phyloP scores from a whole-genome alignment of 306 rosid genomes.

The Quercus berberidifolia region DNA sequence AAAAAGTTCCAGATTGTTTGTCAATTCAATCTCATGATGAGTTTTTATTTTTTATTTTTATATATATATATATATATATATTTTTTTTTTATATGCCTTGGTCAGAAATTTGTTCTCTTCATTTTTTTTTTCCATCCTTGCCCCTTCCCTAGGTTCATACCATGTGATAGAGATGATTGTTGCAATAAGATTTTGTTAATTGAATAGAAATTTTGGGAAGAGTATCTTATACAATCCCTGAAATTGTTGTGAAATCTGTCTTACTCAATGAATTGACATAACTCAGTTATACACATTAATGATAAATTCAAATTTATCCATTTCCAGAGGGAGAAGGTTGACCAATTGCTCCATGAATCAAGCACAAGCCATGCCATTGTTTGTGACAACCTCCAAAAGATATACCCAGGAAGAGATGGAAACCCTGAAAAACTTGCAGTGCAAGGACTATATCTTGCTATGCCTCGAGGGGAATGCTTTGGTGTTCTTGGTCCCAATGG shows the following conservation, averaged over 20 bases:
- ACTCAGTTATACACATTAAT: not conserved
- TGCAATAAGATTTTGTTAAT: too few relatives aligned
- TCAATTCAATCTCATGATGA: too few relatives aligned
- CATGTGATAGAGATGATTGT: too few relatives aligned
- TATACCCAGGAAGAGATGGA: constrained; percentile 78
- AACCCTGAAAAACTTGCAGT: constrained; percentile 80
- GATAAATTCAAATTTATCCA: not conserved
- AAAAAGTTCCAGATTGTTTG: too few relatives aligned
- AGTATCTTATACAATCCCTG: not conserved
- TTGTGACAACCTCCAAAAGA: constrained; percentile 65
- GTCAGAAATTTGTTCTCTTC: too few relatives aligned
- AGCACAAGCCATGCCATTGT: constrained; percentile 50
- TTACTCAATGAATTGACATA: not conserved
- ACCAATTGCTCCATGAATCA: constrained; percentile 56
- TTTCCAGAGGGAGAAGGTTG: constrained; percentile 69
- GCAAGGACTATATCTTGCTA: constrained; percentile 77
- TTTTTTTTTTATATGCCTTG: too few relatives aligned
- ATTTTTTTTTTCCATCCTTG: too few relatives aligned
- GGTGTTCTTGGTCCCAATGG: constrained; percentile 96
- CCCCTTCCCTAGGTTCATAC: too few relatives aligned
- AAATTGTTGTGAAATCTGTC: not conserved
- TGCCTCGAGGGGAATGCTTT: constrained; percentile 85
- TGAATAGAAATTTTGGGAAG: too few relatives aligned
- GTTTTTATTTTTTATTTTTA: too few relatives aligned
- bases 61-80: too few relatives aligned